phyloP scores from a whole-genome alignment of 257 asterid species.

The Solanum appendiculatum region DNA sequence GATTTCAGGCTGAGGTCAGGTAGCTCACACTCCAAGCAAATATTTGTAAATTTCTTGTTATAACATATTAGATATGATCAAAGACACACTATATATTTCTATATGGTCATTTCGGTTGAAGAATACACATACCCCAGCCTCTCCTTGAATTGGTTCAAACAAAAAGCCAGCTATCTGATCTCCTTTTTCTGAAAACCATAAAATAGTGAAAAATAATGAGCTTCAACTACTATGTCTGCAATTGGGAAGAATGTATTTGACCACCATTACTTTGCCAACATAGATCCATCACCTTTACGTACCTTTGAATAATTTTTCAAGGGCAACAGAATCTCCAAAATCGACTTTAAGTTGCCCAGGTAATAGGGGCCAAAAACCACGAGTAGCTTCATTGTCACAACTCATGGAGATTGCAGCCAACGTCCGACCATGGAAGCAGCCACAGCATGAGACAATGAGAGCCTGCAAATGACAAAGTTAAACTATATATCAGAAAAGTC shows the following conservation, averaged over 20 bases:
- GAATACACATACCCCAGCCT: conserved; percentile 86
- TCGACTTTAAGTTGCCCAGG: conserved; percentile 86
- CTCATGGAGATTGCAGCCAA: conserved; percentile 93
- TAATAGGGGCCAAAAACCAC: conserved; percentile 82
- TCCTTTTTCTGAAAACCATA: conserved; percentile 66
- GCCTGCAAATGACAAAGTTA: conserved; percentile 42
- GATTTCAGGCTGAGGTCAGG: neutral
- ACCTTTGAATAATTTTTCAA: conserved; percentile 82
- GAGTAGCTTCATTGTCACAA: conserved; percentile 95
- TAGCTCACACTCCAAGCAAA: neutral
- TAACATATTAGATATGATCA: neutral
- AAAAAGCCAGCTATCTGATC: conserved; percentile 85
- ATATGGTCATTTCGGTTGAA: conserved; percentile 1
- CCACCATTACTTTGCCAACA: neutral
- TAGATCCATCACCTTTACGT: neutral
- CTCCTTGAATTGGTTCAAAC: conserved; percentile 99
- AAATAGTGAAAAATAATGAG: conserved; percentile 12
- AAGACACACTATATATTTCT: neutral
- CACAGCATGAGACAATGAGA: conserved; percentile 90
- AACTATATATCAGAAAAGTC: neutral
- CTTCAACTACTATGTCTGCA: neutral
- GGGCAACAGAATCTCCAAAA: conserved; percentile 65
- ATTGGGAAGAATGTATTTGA: neutral
- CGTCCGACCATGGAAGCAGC: conserved; percentile 98
- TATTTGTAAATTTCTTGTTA: neutral